phyloP scores from a whole-genome alignment of 2,329 filamentous ascomycete genomes.

The Plenodomus biglobosus region DNA sequence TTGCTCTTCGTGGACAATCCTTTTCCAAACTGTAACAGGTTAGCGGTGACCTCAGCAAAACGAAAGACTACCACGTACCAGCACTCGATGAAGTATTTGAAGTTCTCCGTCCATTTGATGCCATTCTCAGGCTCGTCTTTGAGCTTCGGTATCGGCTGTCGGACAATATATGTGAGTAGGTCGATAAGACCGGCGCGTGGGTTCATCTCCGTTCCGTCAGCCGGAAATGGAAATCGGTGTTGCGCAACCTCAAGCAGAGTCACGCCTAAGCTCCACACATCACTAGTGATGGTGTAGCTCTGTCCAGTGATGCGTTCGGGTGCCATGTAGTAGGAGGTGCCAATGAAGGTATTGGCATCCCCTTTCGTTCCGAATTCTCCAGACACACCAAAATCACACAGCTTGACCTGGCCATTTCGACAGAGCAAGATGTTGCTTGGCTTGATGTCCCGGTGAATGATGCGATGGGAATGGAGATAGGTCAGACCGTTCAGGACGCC shows the following conservation, averaged over 20 bases:
- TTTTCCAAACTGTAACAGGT: constrained; percentile 76
- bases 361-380: constrained; percentile 98
- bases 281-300: constrained; percentile 96
- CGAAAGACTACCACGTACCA: constrained; percentile 66
- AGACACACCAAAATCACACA: constrained; percentile 97
- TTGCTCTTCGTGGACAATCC: constrained; percentile 80
- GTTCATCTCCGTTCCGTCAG: constrained; percentile 93
- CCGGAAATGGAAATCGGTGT: constrained; percentile 96
- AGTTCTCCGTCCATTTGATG: constrained; percentile 94
- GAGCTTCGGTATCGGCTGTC: constrained; percentile 89
- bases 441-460: constrained; percentile 99
- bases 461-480: constrained; percentile 92
- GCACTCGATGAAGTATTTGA: constrained; percentile 99
- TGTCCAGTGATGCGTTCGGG: constrained; percentile 97
- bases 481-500: constrained; percentile 91
- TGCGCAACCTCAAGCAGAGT: constrained; percentile 99
- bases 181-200: constrained; percentile 91
- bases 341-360: constrained; percentile 98
- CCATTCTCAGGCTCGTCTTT: constrained; percentile 90
- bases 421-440: constrained; percentile 95
- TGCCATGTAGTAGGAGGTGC: constrained; percentile 99
- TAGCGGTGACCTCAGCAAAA: constrained; percentile 18
- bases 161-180: constrained; percentile 93
- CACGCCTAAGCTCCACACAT: constrained; percentile 97
- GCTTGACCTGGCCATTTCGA: constrained; percentile 84